Evolutionary conservation across 257 asterid species (phyloP).

Genomic region (Capsicum pubescens): DNA sequence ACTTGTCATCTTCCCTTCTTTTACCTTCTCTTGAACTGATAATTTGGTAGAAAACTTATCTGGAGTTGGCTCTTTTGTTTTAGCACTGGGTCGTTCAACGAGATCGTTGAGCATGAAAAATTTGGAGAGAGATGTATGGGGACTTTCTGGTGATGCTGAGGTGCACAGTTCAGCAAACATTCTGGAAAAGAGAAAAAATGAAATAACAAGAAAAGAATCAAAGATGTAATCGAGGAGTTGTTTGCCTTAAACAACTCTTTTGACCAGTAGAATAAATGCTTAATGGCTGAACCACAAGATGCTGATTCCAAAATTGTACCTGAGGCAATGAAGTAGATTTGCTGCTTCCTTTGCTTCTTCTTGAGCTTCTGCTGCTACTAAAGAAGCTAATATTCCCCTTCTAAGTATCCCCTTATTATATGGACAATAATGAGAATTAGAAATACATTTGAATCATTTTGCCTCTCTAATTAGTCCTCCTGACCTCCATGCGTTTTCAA

Average conservation of each 20-base stretch:
- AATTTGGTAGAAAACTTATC: constrained; percentile 39
- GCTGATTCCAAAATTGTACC: constrained; percentile 44
- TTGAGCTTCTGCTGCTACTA: constrained; percentile 82
- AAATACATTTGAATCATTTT: not conserved
- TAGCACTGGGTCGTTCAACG: constrained; percentile 59
- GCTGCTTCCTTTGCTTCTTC: constrained; percentile 75
- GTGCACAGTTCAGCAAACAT: constrained; percentile 74
- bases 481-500: not conserved
- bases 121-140: constrained; percentile 57
- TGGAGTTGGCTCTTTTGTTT: constrained; percentile 45
- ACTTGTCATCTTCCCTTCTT: constrained; percentile 42
- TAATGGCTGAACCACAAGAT: not conserved
- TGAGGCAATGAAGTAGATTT: constrained; percentile 73
- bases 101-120: constrained; percentile 72
- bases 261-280: not conserved
- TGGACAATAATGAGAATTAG: constrained; percentile 19
- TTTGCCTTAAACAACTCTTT: not conserved
- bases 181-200: constrained; percentile 42
- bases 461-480: not conserved
- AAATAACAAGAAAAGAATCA: not conserved
- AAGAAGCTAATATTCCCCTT: constrained; percentile 69
- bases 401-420: constrained; percentile 60
- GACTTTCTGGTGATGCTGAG: constrained; percentile 74
- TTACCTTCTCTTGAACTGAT: constrained; percentile 49
- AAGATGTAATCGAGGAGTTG: not conserved